Conservation (phyloP, 2,329 filamentous ascomycete genomes). For the Calonectria hawksworthii region DNA sequence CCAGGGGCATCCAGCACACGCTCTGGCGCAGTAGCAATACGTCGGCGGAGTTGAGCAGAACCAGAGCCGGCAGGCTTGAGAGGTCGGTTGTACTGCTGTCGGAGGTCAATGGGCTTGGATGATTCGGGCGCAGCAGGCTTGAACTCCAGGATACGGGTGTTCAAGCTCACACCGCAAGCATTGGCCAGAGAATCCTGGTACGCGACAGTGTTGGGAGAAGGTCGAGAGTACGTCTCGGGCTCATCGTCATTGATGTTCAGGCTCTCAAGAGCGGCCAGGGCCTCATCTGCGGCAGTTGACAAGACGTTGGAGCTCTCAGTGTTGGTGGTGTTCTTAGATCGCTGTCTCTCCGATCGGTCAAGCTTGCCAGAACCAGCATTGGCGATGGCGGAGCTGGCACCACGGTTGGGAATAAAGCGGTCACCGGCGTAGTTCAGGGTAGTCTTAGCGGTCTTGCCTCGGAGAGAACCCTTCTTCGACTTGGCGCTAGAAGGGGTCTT, state of each 20-base stretch:
- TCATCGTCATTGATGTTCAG: constrained; percentile 82
- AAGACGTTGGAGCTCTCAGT: constrained; percentile 82
- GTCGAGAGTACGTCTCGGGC: constrained; percentile 77
- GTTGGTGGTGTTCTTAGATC: constrained; percentile 79
- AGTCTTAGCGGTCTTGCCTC: constrained; percentile 79
- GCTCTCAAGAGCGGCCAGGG: constrained; percentile 82
- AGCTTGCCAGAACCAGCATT: constrained; percentile 88
- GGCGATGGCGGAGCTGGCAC: constrained; percentile 88
- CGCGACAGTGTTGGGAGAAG: constrained; percentile 88
- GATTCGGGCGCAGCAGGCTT: constrained; percentile 99
- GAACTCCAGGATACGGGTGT: constrained; percentile 96
- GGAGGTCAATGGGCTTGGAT: constrained; percentile 96
- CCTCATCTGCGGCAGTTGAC: constrained; percentile 84
- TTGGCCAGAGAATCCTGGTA: constrained; percentile 93
- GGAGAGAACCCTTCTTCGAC: constrained; percentile 67
- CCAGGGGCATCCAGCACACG: constrained; percentile 96
- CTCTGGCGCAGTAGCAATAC: constrained; percentile 94
- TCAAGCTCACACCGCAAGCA: constrained; percentile 92
- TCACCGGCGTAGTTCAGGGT: constrained; percentile 86
- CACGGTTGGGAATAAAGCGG: constrained; percentile 95
- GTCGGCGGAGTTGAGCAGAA: constrained; percentile 89
- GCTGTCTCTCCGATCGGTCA: constrained; percentile 76
- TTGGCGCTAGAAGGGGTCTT: constrained; percentile 73
- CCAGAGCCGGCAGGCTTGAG: constrained; percentile 81
- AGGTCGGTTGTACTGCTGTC: constrained; percentile 97